phyloP scores from a whole-genome alignment of 805 yeast species.

The Saccharomycopsis guyanensis region DNA sequence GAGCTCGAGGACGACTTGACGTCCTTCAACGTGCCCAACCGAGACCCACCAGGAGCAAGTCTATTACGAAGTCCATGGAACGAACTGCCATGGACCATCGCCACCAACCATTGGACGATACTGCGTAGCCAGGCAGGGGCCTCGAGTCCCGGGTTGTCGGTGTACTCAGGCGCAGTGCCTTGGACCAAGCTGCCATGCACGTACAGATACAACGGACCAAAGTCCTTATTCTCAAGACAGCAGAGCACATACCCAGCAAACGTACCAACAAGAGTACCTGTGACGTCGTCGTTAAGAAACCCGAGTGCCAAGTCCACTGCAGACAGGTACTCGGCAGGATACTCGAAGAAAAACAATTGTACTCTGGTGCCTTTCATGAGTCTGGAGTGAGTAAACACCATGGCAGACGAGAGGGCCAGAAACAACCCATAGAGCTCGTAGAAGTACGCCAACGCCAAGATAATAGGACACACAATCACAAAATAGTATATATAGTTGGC shows the following conservation, averaged over 20 bases:
- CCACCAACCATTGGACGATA: background rate
- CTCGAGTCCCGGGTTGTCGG: background rate
- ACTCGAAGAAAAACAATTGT: slow-evolving; percentile 2
- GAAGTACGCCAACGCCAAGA: background rate
- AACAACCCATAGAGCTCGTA: background rate
- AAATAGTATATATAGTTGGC: slow-evolving; percentile 3
- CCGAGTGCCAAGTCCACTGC: background rate
- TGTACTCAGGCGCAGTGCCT: background rate
- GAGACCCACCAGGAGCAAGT: background rate
- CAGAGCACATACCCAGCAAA: slow-evolving; percentile 2
- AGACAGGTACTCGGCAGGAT: background rate
- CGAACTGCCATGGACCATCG: background rate
- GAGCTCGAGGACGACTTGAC: background rate
- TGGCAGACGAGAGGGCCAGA: background rate
- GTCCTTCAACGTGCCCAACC: background rate
- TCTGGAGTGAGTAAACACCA: slow-evolving; percentile 2
- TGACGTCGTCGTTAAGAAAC: background rate
- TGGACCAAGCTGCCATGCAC: background rate
- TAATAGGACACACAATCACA: background rate
- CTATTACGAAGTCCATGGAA: background rate
- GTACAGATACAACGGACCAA: slow-evolving; percentile 4
- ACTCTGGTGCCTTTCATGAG: slow-evolving; percentile 1
- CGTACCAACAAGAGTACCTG: background rate
- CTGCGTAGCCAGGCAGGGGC: background rate
- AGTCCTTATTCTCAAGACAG: slow-evolving; percentile 4